Percentiles rank a stretch among this genome's conserved stretches.
Conservation (phyloP, 257 asterid genomes). For the Penstemon newberryi region DNA sequence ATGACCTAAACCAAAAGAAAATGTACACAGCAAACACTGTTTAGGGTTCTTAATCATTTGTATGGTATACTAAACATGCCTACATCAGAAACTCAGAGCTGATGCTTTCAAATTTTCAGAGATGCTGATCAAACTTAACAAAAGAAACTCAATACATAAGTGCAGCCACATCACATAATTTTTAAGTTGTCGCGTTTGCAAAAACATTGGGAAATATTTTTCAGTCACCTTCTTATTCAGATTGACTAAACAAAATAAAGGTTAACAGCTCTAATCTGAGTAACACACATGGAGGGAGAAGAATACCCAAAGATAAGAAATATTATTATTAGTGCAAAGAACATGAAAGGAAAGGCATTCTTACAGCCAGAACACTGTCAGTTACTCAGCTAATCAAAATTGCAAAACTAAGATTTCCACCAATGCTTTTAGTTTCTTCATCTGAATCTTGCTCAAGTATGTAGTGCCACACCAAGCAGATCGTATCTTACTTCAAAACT, state of each 20-base stretch:
- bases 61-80: neutral
- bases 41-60: neutral
- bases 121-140: neutral
- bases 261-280: neutral
- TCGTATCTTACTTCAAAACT: too few relatives aligned
- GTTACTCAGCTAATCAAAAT: neutral
- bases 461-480: neutral
- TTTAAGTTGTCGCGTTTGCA: neutral
- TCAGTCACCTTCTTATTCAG: neutral
- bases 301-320: neutral
- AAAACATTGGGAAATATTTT: neutral
- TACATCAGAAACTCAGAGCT: neutral
- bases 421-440: too few relatives aligned
- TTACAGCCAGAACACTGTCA: neutral
- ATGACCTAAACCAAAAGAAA: neutral
- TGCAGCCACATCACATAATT: neutral
- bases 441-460: too few relatives aligned
- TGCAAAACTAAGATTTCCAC: neutral
- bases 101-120: slow-evolving; percentile 3
- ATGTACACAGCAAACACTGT: neutral
- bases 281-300: neutral
- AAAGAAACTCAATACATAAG: neutral
- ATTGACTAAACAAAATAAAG: slow-evolving; percentile 12
- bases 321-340: neutral
- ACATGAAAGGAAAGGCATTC: neutral